These are phyloP conservation scores for Aspergillus asperescens DNA, from an alignment of 495 filamentous ascomycete genomes.

Conservation along the genomic window DNA sequence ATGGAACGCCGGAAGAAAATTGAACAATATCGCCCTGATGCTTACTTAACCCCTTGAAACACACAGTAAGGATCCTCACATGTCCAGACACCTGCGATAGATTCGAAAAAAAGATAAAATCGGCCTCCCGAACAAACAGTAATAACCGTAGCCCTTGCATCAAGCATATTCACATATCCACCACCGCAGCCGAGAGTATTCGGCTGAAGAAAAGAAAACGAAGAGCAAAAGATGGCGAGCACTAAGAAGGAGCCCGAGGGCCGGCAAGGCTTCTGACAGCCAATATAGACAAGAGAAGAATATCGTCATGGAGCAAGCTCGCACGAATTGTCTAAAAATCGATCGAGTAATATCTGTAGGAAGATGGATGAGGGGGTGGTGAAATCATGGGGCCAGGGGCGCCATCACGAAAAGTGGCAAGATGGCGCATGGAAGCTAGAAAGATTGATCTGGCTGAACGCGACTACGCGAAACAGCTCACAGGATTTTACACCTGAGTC, in stretches of 20 bases:
- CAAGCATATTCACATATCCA: constrained; percentile 21
- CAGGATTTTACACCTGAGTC: constrained; percentile 39
- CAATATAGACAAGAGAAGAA: constrained; percentile 24
- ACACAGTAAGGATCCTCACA: constrained; percentile 13
- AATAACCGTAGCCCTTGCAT: constrained; percentile 22
- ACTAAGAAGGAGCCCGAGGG: constrained; percentile 10
- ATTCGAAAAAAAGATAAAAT: constrained; percentile 15
- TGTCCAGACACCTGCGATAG: constrained; percentile 22
- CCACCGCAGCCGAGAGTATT: constrained; percentile 14
- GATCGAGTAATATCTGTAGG: background rate
- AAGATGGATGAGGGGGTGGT: background rate
- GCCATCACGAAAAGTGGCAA: background rate
- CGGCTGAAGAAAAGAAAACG: constrained; percentile 11
- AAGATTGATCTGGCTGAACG: too few relatives aligned
- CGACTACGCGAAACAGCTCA: constrained; percentile 23
- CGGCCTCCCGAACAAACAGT: constrained; percentile 16
- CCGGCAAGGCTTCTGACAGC: constrained; percentile 12
- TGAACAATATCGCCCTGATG: constrained; percentile 7
- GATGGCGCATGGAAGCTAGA: too few relatives aligned
- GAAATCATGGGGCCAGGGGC: background rate
- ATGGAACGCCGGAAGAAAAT: constrained; percentile 10
- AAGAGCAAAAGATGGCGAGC: constrained; percentile 5
- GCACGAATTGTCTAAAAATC: constrained; percentile 12
- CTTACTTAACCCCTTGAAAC: constrained; percentile 15
- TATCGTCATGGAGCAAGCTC: constrained; percentile 18